Conservation (phyloP, 2,329 filamentous ascomycete genomes). For the Stemphylium lycopersici region DNA sequence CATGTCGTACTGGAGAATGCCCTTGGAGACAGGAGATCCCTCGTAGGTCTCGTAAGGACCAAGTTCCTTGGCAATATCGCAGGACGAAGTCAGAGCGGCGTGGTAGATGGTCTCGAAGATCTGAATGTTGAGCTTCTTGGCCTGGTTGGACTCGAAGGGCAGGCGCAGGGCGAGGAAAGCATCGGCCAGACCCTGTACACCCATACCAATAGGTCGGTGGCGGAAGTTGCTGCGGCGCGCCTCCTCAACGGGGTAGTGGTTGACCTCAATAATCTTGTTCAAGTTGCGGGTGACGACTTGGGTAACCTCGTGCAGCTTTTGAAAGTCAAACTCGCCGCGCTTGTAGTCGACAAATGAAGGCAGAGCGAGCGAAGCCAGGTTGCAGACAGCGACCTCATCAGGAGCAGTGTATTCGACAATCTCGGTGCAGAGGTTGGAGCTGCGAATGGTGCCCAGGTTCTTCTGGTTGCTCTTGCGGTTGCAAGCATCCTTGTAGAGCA, state of each 20-base stretch:
- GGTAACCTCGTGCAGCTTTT: conserved; percentile 93
- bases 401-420: conserved; percentile 97
- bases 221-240: conserved; percentile 96
- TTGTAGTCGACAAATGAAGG: conserved; percentile 89
- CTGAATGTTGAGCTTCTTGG: conserved; percentile 91
- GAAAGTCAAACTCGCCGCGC: conserved; percentile 87
- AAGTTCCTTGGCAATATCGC: conserved; percentile 80
- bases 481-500: conserved; percentile 98
- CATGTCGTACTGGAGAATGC: conserved; percentile 98
- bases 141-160: conserved; percentile 96
- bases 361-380: conserved; percentile 91
- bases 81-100: conserved; percentile 86
- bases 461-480: conserved; percentile 99
- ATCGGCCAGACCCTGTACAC: conserved; percentile 97
- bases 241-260: conserved; percentile 97
- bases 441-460: conserved; percentile 97
- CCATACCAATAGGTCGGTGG: conserved; percentile 92
- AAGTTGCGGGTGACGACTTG: conserved; percentile 93
- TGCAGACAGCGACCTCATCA: conserved; percentile 98
- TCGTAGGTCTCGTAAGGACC: conserved; percentile 90
- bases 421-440: conserved; percentile 98
- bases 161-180: conserved; percentile 95
- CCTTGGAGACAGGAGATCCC: conserved; percentile 92
- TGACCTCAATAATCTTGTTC: conserved; percentile 98
- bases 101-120: conserved; percentile 99